phyloP scores from a whole-genome alignment of 1,284 basidiomycete genomes.

The Taiwanofungus camphoratus region DNA sequence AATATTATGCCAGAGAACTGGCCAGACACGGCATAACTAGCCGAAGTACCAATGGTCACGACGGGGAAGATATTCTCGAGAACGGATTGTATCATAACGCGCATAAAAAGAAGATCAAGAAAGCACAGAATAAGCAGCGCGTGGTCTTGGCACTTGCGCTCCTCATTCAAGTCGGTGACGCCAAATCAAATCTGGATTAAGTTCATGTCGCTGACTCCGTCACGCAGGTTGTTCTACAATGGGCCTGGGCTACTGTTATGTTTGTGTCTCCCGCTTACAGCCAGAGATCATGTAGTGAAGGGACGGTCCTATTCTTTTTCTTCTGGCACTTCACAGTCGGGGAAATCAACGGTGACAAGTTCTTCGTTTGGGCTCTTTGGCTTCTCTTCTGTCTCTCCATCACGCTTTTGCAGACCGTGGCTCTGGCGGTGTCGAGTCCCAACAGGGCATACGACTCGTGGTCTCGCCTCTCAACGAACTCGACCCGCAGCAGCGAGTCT shows the following conservation, averaged over 20 bases:
- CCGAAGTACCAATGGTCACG: slow-evolving; percentile 3
- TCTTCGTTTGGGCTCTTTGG: slow-evolving; percentile 26
- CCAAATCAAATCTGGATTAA: too few species aligned
- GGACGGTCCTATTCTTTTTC: slow-evolving; percentile 22
- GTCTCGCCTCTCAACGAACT: slow-evolving; percentile 11
- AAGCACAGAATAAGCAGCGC: slow-evolving; percentile 20
- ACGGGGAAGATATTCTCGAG: slow-evolving; percentile 10
- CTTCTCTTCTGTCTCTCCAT: slow-evolving; percentile 24
- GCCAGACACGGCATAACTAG: slow-evolving; percentile 10
- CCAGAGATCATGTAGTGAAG: slow-evolving; percentile 22
- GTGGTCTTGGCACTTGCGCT: slow-evolving; percentile 24
- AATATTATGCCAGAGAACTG: slow-evolving; percentile 20
- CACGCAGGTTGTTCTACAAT: slow-evolving; percentile 25
- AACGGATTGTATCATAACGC: slow-evolving; percentile 12
- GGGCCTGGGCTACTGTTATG: slow-evolving; percentile 27
- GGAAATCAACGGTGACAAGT: slow-evolving; percentile 16
- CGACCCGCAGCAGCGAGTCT: slow-evolving; percentile 3
- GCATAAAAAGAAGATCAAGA: slow-evolving; percentile 15
- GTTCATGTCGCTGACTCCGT: not conserved
- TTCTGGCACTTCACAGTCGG: slow-evolving; percentile 14
- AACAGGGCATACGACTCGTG: slow-evolving; percentile 12
- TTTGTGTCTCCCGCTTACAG: slow-evolving; percentile 24
- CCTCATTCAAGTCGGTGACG: slow-evolving; percentile 20
- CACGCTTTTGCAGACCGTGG: slow-evolving; percentile 21
- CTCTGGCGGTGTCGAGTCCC: slow-evolving; percentile 23